Percentiles rank a stretch among this genome's conserved stretches.
Evolutionary conservation across 352 stramenopile species (phyloP).

Genomic region (Globisporangium radiosum): DNA sequence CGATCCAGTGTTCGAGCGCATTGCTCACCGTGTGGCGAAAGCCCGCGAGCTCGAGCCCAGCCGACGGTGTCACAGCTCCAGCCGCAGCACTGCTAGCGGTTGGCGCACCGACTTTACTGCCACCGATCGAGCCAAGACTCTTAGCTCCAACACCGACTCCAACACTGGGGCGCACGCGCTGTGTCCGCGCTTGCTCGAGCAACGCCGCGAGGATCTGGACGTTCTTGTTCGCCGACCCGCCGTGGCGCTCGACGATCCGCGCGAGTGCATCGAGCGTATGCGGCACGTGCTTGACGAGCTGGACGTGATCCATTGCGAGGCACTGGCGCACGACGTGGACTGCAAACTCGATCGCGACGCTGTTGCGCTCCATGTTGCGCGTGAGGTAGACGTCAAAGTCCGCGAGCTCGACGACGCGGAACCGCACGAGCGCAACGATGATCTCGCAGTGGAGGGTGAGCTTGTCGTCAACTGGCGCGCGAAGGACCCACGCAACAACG

Average conservation of each 20-base stretch:
- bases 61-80: constrained; percentile 1
- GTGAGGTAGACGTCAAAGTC: constrained; percentile 95
- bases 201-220: constrained; percentile 77
- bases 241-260: constrained; percentile 80
- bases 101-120: background rate
- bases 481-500: constrained; percentile 92
- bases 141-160: constrained; percentile 15
- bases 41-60: constrained; percentile 49
- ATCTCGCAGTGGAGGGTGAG: constrained; percentile 95
- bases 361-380: constrained; percentile 93
- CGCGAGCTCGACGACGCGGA: constrained; percentile 88
- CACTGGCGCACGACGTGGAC: constrained; percentile 92
- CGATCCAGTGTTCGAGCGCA: constrained; percentile 97
- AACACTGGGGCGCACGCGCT: constrained; percentile 15
- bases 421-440: constrained; percentile 92
- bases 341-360: constrained; percentile 95
- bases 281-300: constrained; percentile 84
- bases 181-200: constrained; percentile 67
- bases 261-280: constrained; percentile 91
- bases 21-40: constrained; percentile 87
- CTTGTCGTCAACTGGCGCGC: constrained; percentile 91
- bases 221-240: constrained; percentile 76
- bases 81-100: no score
- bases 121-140: constrained; percentile 47
- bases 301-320: constrained; percentile 91